Conservation (phyloP, 441 rosid genomes). For the Raphanus hybrid region DNA sequence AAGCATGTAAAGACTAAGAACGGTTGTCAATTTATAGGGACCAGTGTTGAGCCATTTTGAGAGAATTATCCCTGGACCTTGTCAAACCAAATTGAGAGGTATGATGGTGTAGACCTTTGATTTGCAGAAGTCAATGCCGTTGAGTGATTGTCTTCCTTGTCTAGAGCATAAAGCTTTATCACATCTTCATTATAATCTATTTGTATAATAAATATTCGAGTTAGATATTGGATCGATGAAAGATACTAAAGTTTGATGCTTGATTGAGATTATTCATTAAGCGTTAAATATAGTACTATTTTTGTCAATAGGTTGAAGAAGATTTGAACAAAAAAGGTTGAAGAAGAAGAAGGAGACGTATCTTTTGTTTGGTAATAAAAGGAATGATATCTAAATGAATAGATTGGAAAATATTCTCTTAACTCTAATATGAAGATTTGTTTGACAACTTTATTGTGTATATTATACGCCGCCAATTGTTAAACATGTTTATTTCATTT, state of each 20-base stretch:
- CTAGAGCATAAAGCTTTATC: no score
- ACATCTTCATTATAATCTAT: constrained; percentile 1
- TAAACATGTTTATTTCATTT: background rate
- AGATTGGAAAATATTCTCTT: constrained; percentile 32
- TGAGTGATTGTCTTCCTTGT: no score
- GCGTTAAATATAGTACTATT: constrained; percentile 14
- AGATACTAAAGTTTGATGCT: constrained; percentile 28
- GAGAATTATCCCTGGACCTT: no score
- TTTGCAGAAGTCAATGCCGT: no score
- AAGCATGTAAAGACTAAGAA: constrained; percentile 24
- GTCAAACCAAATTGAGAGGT: no score
- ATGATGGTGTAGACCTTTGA: no score
- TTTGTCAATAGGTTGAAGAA: constrained; percentile 12
- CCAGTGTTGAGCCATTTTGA: no score
- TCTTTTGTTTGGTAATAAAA: constrained; percentile 23
- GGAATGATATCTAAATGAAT: constrained; percentile 42
- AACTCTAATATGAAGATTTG: constrained; percentile 14
- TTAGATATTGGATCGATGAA: constrained; percentile 20
- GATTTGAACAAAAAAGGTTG: background rate
- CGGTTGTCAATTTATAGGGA: constrained; percentile 13
- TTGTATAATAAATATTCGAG: background rate
- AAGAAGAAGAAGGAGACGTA: constrained; percentile 32
- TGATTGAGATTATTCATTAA: constrained; percentile 20
- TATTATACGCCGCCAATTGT: constrained; percentile 17
- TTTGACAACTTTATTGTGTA: constrained; percentile 14